A percentile compares a stretch with the other conserved stretches of the same genome.
These are phyloP conservation scores for Pyrus bretschneideri DNA, from an alignment of 306 rosid genomes.

Conservation along the genomic window DNA sequence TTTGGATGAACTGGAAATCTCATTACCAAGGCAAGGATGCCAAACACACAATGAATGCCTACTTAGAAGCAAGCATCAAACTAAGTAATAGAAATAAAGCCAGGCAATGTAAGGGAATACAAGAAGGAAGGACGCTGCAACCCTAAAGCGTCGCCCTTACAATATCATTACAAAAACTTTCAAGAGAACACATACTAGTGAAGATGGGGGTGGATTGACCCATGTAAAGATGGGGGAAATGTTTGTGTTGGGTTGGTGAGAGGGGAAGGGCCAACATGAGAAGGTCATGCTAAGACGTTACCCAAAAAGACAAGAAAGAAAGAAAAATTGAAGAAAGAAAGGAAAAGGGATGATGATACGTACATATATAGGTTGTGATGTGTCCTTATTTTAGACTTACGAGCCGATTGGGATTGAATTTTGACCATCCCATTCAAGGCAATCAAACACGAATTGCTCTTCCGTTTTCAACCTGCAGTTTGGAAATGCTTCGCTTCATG, in stretches of 20 bases:
- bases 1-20: too few species aligned
- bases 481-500: too few species aligned
- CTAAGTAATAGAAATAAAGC: too few species aligned
- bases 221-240: not conserved
- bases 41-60: too few species aligned
- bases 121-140: too few species aligned
- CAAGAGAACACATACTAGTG: too few species aligned
- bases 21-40: too few species aligned
- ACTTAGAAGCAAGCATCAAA: too few species aligned
- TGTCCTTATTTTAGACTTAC: not conserved
- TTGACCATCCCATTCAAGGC: not conserved
- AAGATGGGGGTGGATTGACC: too few species aligned
- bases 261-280: not conserved
- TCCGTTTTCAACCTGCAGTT: not conserved
- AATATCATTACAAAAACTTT: too few species aligned
- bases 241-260: not conserved
- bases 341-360: not conserved
- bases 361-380: not conserved
- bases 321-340: not conserved
- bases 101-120: too few species aligned
- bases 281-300: not conserved
- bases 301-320: not conserved
- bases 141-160: too few species aligned
- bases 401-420: not conserved
- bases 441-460: not conserved